Base-by-base conservation (phyloP, 805 yeast species). In the Ogataea pilisensis region DNA sequence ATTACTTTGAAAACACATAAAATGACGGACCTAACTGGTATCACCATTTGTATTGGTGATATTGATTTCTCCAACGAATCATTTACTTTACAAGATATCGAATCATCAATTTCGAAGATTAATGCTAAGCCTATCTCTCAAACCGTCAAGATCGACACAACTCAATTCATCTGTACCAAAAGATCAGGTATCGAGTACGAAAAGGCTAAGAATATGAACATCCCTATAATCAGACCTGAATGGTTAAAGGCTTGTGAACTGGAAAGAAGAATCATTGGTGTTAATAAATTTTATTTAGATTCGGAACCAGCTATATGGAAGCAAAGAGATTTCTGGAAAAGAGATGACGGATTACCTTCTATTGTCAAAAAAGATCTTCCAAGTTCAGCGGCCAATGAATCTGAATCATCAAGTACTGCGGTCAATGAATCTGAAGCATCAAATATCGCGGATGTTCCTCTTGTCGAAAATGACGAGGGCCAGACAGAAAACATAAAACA, bases 11-110 rank as follows among this genome's bases (percentile, higher is more conserved):
- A 77, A 43, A 93, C 99, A 3, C 98, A 89, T 61, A 90, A 88
- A 57, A 89, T 91, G 97, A 89, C 96, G 0, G 97, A 93, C 64
- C 72, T 93, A 53, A 75, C 87, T 2, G 99, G 99, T 44, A 88
- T 93, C 42, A 88, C 91, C 0, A 84, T 87, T 1, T 91, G 98
- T 62, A 60, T 89, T 39, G 98, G 99, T 30, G 84, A 85, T 34
- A 72, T 90, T 44, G 81, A 79, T 46, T 68, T 74, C 32, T 20
- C 41, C 1, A 68, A 70, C 38, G 80, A 80, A 34, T 67, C 68
- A 28, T 65, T 78, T 30, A 59, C 72, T 6, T 57, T 58, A 17
- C 63, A 61, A n/a, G 95, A 87, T 47, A 75, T 93, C 43, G 76
- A 75, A 44, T 70, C 68, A 7, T 69, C 87, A 2, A 73, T 88